These are phyloP conservation scores for Fusarium buxicola DNA, from an alignment of 2,329 filamentous ascomycete genomes.

Conservation along the genomic window DNA sequence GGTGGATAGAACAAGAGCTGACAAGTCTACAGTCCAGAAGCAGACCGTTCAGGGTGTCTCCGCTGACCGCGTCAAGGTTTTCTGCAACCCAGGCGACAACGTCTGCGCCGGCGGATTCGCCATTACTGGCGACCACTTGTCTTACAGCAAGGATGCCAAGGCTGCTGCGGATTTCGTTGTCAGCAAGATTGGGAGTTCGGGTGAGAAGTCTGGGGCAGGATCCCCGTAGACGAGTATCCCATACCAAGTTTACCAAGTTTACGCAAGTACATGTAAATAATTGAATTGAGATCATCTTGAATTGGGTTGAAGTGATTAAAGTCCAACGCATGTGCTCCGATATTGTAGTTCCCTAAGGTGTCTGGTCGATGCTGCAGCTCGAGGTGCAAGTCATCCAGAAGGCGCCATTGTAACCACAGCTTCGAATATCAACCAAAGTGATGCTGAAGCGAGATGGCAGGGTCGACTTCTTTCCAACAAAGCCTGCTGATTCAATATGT, in stretches of 20 bases:
- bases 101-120: constrained; percentile 47
- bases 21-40: constrained; percentile 31
- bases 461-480: background rate
- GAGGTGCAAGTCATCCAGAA: background rate
- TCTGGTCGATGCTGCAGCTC: no score
- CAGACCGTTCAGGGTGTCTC: constrained; percentile 40
- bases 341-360: no score
- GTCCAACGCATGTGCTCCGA: no score
- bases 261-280: background rate
- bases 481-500: no score
- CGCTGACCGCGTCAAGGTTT: constrained; percentile 41
- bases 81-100: constrained; percentile 50
- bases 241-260: no score
- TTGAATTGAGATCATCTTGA: background rate
- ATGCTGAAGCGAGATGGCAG: background rate
- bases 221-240: background rate
- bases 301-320: background rate
- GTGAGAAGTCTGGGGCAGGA: background rate
- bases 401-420: background rate
- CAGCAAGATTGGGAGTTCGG: constrained; percentile 25
- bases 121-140: constrained; percentile 44
- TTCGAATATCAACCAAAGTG: background rate
- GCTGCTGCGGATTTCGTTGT: constrained; percentile 47
- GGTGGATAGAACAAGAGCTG: constrained; percentile 2
- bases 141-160: constrained; percentile 46